Evolutionary conservation across 225 moss, liverwort and hornwort genomes (phyloP), one percentile per base, ranked within the genome.

Genomic region (Sphagnum contortum): DNA sequence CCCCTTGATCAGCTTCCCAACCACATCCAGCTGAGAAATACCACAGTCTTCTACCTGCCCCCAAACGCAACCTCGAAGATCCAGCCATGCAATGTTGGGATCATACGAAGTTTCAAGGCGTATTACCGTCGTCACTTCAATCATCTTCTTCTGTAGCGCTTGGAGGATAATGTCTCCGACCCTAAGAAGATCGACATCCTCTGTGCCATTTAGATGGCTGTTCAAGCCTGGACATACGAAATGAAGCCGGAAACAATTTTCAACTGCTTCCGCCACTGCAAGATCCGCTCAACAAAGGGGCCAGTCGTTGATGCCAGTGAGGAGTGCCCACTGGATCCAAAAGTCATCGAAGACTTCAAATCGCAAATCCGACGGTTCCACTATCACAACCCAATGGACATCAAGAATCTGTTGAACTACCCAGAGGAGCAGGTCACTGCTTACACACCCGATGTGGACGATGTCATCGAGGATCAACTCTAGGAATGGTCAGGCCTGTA

Each of bases 201-300:
- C 5, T 5, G 63, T 12, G 66, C 52, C 14, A 63, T 64, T 29
- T 2, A 46, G 48, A 63, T 70, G 3, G 51, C 45, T 0, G 64
- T 70, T 14, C 6, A 3, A 6, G 60, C 70, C 50, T 70, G 65
- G 70, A 12, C 45, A 9, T 12, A 29, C 29, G 0, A 64, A 46
- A 50, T 70, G 12, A 63, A 70, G 50, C 70, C 63, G 9, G 54
- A 48, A 53, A 70, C 64, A 64, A 70, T 70, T 51, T 8, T 12
- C 46, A 70, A 70, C 55, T 70, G 4, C 52, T 70, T 70, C 50
- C 9, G 29, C 13, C 69, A 69, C 48, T 69, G 63, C 63, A 61
- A 69, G 52, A 61, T 69, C 29, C 57, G 0, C 7, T 49, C 10
- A 6, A 13, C n/a, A 44, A 5, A 12, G 5, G 45, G 3, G 6